These are phyloP conservation scores for Mycena crocata DNA, from an alignment of 768 basidiomycete genomes.

Conservation along the genomic window DNA sequence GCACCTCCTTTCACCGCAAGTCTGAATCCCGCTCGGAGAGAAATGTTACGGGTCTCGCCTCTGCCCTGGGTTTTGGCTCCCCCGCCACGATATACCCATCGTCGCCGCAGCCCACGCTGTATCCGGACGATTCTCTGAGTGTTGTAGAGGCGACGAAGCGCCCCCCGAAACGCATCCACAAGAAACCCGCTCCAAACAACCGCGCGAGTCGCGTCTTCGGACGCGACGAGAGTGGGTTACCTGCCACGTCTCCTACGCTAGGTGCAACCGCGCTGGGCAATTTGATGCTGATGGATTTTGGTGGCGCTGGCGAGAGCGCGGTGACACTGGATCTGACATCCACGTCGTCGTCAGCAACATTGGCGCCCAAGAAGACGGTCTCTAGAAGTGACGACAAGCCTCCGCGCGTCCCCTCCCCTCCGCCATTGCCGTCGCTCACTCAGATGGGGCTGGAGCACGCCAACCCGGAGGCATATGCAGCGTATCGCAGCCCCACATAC, in stretches of 20 bases:
- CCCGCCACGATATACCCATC: conserved; percentile 54
- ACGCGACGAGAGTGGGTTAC: conserved; percentile 36
- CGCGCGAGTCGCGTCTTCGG: conserved; percentile 38
- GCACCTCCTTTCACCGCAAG: conserved; percentile 48
- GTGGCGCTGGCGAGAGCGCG: conserved; percentile 50
- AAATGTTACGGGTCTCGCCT: conserved; percentile 49
- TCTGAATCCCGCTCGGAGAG: conserved; percentile 57
- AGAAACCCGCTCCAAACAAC: conserved; percentile 45
- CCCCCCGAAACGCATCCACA: conserved; percentile 42
- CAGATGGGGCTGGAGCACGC: conserved; percentile 81
- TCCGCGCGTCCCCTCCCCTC: conserved; percentile 85
- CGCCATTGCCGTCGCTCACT: conserved; percentile 75
- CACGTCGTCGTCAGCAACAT: conserved; percentile 40
- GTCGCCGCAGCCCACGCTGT: conserved; percentile 72
- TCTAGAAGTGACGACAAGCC: conserved; percentile 66
- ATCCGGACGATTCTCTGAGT: conserved; percentile 80
- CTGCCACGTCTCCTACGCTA: conserved; percentile 39
- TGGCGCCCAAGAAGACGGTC: conserved; percentile 39
- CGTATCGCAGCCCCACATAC: conserved; percentile 85
- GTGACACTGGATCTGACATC: conserved; percentile 47
- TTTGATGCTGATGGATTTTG: conserved; percentile 73
- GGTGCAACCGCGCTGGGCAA: conserved; percentile 65
- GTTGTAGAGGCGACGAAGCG: conserved; percentile 58
- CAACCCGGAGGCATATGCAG: conserved; percentile 70
- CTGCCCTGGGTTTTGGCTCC: conserved; percentile 53